phyloP scores from a whole-genome alignment of 2,329 filamentous ascomycete genomes.

The Pseudophaeomoniella oleicola region DNA sequence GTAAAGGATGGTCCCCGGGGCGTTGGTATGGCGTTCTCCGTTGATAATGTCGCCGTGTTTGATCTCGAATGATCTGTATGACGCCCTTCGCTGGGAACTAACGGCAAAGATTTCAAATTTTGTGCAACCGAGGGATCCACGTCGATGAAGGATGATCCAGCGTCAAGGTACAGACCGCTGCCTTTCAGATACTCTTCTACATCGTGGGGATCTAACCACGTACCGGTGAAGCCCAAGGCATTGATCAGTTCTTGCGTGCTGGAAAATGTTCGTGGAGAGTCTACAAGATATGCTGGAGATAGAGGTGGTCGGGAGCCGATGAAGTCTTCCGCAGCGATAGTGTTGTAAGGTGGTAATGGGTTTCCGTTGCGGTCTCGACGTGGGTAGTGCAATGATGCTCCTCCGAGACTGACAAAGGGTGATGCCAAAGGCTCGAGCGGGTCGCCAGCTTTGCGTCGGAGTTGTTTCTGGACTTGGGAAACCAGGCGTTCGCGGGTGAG shows the following conservation, averaged over 20 bases:
- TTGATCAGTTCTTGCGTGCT: conserved; percentile 16
- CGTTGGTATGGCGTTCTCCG: too few relatives aligned
- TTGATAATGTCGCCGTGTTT: too few relatives aligned
- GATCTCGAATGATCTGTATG: too few relatives aligned
- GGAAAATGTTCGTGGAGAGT: conserved; percentile 12
- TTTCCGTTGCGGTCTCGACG: conserved; percentile 22
- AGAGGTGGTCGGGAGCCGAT: too few relatives aligned
- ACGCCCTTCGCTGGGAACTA: too few relatives aligned
- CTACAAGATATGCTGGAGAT: too few relatives aligned
- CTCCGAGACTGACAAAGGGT: conserved; percentile 53
- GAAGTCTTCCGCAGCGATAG: too few relatives aligned
- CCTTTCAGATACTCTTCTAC: conserved; percentile 57
- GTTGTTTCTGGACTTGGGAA: conserved; percentile 20
- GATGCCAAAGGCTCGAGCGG: conserved; percentile 43
- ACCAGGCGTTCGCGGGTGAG: conserved; percentile 25
- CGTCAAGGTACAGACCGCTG: conserved; percentile 17
- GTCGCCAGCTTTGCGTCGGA: conserved; percentile 26
- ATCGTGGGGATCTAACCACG: conserved; percentile 66
- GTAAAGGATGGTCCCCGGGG: not conserved
- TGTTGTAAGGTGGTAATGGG: conserved; percentile 17
- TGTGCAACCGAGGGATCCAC: conserved; percentile 4
- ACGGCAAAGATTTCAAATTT: not conserved
- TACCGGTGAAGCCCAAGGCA: conserved; percentile 51
- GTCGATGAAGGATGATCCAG: conserved; percentile 15
- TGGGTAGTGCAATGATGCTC: conserved; percentile 51